Evolutionary conservation across 2,329 filamentous ascomycete species (phyloP).

Genomic region (Clonostachys rosea): DNA sequence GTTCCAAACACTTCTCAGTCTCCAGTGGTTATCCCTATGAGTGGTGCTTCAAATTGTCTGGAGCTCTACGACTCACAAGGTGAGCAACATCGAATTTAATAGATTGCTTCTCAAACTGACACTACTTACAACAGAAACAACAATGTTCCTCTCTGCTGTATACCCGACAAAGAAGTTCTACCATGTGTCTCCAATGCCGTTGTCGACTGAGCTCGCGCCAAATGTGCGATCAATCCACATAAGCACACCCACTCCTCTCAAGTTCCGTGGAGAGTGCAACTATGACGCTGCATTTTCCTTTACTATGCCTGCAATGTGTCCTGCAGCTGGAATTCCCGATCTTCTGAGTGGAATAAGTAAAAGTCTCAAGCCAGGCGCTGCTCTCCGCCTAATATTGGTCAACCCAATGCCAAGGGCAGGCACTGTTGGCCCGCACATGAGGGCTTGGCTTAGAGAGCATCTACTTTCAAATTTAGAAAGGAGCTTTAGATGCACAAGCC

Average conservation of each 20-base stretch:
- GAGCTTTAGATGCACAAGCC: slow-evolving; percentile 54
- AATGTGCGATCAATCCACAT: background rate
- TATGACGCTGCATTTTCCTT: background rate
- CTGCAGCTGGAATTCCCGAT: background rate
- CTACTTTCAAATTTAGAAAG: slow-evolving; percentile 55
- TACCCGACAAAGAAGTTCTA: background rate
- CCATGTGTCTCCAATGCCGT: slow-evolving; percentile 1
- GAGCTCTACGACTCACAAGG: no score
- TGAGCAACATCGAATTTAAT: no score
- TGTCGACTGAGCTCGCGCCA: background rate
- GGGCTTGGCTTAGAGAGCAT: slow-evolving; percentile 57
- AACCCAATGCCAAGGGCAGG: slow-evolving; percentile 54
- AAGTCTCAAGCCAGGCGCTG: slow-evolving; percentile 48
- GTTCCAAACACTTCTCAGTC: no score
- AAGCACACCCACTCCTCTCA: background rate
- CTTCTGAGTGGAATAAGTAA: background rate
- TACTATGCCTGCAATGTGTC: background rate
- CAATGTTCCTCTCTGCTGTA: slow-evolving; percentile 1
- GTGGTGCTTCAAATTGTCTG: no score
- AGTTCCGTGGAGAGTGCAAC: slow-evolving; percentile 15
- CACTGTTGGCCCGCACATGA: slow-evolving; percentile 52
- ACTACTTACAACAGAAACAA: slow-evolving; percentile 20
- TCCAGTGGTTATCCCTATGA: no score
- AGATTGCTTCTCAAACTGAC: no score
- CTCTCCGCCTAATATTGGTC: slow-evolving; percentile 55